Evolutionary conservation across 495 filamentous ascomycete genomes (phyloP).

Genomic region (Tuber microsphaerosporum): DNA sequence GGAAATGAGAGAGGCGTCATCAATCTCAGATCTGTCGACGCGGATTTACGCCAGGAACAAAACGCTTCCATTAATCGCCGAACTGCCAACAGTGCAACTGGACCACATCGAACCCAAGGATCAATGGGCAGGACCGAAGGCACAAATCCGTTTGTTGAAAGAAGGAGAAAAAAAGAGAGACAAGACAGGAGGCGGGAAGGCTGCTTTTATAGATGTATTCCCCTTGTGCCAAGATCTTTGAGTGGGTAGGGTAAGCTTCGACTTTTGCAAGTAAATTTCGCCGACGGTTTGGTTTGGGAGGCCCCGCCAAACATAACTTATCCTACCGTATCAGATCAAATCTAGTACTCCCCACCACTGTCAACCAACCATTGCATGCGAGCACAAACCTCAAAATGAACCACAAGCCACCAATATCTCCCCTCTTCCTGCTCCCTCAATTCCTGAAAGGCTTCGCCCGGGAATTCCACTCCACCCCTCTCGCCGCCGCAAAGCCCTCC

Average conservation of each 20-base stretch:
- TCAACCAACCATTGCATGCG: constrained; percentile 18
- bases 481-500: constrained; percentile 43
- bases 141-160: constrained; percentile 17
- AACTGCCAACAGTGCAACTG: constrained; percentile 20
- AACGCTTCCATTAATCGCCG: constrained; percentile 31
- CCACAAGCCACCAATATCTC: constrained; percentile 12
- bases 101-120: constrained; percentile 13
- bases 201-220: background rate
- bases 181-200: background rate
- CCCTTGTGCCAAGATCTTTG: background rate
- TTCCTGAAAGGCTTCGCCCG: constrained; percentile 21
- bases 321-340: background rate
- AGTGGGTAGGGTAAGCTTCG: background rate
- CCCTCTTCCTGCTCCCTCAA: constrained; percentile 36
- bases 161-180: constrained; percentile 8
- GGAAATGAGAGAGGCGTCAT: background rate
- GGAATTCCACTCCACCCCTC: constrained; percentile 22
- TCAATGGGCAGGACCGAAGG: constrained; percentile 12
- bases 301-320: constrained; percentile 13
- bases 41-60: constrained; percentile 26
- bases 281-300: background rate
- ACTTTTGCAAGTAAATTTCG: background rate
- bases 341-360: constrained; percentile 18
- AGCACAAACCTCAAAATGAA: background rate
- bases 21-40: constrained; percentile 30